Evolutionary conservation across 345 rosid species (phyloP).

Genomic region (Citrus australasica): DNA sequence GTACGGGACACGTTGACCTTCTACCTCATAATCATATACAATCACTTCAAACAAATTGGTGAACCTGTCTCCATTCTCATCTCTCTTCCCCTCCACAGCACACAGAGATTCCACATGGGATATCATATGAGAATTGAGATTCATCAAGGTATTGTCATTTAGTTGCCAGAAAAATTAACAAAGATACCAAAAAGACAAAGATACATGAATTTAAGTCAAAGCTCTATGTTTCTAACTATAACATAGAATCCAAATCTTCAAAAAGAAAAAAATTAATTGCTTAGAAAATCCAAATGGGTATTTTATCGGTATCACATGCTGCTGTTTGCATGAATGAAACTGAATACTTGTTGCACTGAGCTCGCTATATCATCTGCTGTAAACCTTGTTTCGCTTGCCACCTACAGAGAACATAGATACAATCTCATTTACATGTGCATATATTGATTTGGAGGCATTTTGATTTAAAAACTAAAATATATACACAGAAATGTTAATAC

Average conservation of each 20-base stretch:
- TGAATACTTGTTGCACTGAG: conserved; percentile 84
- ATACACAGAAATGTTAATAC: conserved; percentile 21
- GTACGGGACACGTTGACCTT: conserved; percentile 38
- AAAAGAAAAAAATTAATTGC: neutral
- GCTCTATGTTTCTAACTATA: conserved; percentile 5
- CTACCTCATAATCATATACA: neutral
- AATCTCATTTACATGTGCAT: too few relatives aligned
- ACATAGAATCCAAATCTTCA: neutral
- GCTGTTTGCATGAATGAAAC: conserved; percentile 82
- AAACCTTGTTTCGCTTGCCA: conserved; percentile 61
- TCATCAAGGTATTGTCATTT: neutral
- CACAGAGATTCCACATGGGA: neutral
- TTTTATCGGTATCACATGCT: conserved; percentile 30
- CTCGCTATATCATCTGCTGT: conserved; percentile 87
- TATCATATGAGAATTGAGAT: neutral
- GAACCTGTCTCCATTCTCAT: conserved; percentile 19
- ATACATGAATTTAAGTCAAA: neutral
- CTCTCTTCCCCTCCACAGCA: neutral
- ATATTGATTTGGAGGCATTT: too few relatives aligned
- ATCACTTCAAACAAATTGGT: neutral
- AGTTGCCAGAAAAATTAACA: neutral
- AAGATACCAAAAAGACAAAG: neutral
- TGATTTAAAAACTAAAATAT: too few relatives aligned
- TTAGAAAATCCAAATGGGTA: conserved; percentile 14
- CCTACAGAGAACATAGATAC: conserved; percentile 32